Evolutionary conservation across 2,329 filamentous ascomycete genomes (phyloP).

Genomic region (Plectosphaerella cucumerina): DNA sequence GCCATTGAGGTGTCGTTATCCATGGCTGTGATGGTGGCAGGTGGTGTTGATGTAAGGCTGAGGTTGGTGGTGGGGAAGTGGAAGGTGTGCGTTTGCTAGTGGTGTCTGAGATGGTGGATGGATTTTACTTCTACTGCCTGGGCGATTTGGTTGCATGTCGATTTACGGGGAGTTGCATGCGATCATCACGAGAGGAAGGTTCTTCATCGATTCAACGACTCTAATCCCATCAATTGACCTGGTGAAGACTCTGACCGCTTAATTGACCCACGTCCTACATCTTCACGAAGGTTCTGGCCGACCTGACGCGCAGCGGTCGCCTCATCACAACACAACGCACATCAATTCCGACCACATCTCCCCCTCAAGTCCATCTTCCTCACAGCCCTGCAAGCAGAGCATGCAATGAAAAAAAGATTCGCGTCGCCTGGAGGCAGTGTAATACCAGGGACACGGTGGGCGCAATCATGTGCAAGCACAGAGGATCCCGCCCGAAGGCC

Average conservation of each 20-base stretch:
- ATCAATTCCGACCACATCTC: neutral
- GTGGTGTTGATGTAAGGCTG: neutral
- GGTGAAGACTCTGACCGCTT: too few relatives aligned
- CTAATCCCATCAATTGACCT: too few relatives aligned
- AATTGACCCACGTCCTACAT: too few relatives aligned
- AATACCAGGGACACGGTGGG: constrained; percentile 67
- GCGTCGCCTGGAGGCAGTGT: constrained; percentile 68
- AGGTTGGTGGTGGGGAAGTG: neutral
- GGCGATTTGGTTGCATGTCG: neutral
- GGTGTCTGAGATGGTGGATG: neutral
- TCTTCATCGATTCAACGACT: too few relatives aligned
- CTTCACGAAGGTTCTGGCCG: too few relatives aligned
- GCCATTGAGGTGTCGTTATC: constrained; percentile 14
- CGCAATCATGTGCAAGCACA: constrained; percentile 63
- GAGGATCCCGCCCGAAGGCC: constrained; percentile 40
- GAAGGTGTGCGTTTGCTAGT: neutral
- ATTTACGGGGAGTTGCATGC: too few relatives aligned
- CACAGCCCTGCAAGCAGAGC: constrained; percentile 44
- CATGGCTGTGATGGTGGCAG: constrained; percentile 3
- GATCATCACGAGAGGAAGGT: too few relatives aligned
- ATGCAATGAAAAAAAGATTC: constrained; percentile 57
- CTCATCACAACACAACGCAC: too few relatives aligned
- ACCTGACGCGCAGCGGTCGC: too few relatives aligned
- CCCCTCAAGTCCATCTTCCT: constrained; percentile 42
- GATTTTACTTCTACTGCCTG: neutral